Conservation (phyloP, 805 yeast genomes). For the Saccharomyces jurei region DNA sequence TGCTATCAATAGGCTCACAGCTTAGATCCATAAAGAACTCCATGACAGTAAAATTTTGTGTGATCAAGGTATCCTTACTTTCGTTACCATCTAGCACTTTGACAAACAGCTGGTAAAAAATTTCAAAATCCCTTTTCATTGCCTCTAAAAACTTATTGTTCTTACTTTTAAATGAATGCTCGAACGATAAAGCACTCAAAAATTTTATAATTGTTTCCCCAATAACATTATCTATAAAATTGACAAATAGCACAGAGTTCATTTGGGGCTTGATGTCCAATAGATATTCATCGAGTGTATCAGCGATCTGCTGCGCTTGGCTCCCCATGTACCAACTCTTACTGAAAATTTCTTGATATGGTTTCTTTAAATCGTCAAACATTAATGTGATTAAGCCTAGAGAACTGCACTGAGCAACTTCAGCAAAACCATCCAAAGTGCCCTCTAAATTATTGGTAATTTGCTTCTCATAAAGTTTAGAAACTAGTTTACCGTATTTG, state of each 20-base stretch:
- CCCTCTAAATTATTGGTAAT: conserved; percentile 52
- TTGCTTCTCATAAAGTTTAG: conserved; percentile 51
- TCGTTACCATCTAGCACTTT: conserved; percentile 35
- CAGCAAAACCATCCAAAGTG: conserved; percentile 73
- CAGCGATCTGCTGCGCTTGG: conserved; percentile 54
- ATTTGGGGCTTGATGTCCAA: conserved; percentile 50
- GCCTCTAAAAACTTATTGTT: conserved; percentile 40
- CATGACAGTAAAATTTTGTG: conserved; percentile 46
- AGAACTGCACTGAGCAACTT: conserved; percentile 59
- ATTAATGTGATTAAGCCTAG: conserved; percentile 50
- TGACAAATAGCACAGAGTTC: conserved; percentile 46
- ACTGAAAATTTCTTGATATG: conserved; percentile 54
- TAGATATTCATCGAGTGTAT: conserved; percentile 69
- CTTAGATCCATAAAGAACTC: conserved; percentile 55
- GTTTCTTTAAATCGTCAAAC: conserved; percentile 60
- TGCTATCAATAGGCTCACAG: conserved; percentile 39
- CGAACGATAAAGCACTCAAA: conserved; percentile 38
- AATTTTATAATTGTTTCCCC: conserved; percentile 46
- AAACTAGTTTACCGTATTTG: conserved; percentile 55
- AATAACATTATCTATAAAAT: conserved; percentile 44
- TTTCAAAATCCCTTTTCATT: conserved; percentile 53
- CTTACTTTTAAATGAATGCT: conserved; percentile 36
- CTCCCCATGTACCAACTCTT: conserved; percentile 60
- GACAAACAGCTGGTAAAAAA: conserved; percentile 46
- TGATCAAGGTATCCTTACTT: conserved; percentile 31